Evolutionary conservation across 768 basidiomycete species (phyloP).

Genomic region (Serendipita sp.): DNA sequence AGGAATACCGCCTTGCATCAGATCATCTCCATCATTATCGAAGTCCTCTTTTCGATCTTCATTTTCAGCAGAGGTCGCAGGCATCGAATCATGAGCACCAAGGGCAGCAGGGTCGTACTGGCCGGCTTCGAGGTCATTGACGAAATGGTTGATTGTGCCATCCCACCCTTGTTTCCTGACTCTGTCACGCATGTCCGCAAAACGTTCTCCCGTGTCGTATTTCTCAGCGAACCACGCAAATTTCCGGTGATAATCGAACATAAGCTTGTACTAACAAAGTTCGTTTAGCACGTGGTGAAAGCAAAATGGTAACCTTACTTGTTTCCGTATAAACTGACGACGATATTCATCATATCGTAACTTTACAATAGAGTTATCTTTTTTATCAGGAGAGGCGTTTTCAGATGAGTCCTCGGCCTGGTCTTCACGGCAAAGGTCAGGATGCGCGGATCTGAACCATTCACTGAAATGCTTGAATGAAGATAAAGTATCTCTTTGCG

Average conservation of each 20-base stretch:
- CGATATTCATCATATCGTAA: background rate
- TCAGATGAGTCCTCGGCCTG: background rate
- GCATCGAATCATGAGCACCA: constrained; percentile 40
- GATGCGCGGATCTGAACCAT: background rate
- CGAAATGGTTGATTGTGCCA: constrained; percentile 51
- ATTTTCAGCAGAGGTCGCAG: constrained; percentile 23
- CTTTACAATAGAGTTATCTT: background rate
- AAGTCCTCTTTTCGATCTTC: constrained; percentile 24
- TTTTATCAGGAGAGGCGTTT: background rate
- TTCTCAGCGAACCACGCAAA: constrained; percentile 97
- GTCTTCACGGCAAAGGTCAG: background rate
- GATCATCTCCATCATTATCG: constrained; percentile 48
- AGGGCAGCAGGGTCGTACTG: constrained; percentile 62
- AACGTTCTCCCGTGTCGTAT: constrained; percentile 68
- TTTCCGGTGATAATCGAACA: constrained; percentile 89
- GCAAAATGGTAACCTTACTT: background rate
- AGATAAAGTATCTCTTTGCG: background rate
- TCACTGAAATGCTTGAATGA: background rate
- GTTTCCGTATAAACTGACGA: background rate
- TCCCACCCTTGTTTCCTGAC: constrained; percentile 77
- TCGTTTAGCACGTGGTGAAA: background rate
- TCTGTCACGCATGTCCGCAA: constrained; percentile 52
- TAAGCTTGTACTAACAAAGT: constrained; percentile 68
- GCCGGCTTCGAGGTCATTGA: constrained; percentile 67
- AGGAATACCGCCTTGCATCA: background rate